Percentiles rank a stretch among this genome's conserved stretches.
These are phyloP conservation scores for Spiraea crenata DNA, from an alignment of 331 rosid genomes.

Conservation along the genomic window DNA sequence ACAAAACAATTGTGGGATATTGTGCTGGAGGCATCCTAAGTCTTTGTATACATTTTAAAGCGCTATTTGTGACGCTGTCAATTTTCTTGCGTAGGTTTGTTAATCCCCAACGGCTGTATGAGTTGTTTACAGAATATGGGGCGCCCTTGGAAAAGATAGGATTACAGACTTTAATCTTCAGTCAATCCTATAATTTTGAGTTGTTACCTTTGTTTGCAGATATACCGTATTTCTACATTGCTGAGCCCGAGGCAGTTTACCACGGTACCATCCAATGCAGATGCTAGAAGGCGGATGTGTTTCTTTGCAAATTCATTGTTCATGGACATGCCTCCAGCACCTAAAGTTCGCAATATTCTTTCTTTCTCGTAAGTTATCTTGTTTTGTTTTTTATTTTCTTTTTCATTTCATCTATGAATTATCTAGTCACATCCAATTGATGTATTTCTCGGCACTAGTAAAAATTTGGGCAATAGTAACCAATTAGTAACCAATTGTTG, in stretches of 20 bases:
- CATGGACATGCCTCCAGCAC: constrained; percentile 95
- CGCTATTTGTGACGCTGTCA: not conserved
- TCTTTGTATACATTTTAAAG: not conserved
- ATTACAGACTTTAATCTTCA: not conserved
- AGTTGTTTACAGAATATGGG: constrained; percentile 96
- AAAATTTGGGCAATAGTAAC: too few species aligned
- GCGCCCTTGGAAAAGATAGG: constrained; percentile 20
- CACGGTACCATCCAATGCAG: constrained; percentile 96
- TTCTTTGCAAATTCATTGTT: constrained; percentile 93
- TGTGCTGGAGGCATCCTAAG: too few species aligned
- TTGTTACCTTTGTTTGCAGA: constrained; percentile 36
- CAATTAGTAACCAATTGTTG: too few species aligned
- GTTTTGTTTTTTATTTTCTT: not conserved
- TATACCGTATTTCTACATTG: constrained; percentile 70
- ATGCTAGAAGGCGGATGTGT: constrained; percentile 95
- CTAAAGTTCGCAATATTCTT: constrained; percentile 98
- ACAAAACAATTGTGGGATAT: too few species aligned
- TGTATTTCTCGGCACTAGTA: too few species aligned
- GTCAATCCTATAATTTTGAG: not conserved
- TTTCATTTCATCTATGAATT: constrained; percentile 11
- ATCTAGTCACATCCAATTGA: not conserved
- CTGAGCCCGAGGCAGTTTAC: constrained; percentile 96
- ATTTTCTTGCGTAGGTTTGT: constrained; percentile 47
- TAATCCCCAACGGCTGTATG: constrained; percentile 62
- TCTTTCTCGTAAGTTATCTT: constrained; percentile 87